Conservation (phyloP, 306 rosid species). For the Acacia confusa region DNA sequence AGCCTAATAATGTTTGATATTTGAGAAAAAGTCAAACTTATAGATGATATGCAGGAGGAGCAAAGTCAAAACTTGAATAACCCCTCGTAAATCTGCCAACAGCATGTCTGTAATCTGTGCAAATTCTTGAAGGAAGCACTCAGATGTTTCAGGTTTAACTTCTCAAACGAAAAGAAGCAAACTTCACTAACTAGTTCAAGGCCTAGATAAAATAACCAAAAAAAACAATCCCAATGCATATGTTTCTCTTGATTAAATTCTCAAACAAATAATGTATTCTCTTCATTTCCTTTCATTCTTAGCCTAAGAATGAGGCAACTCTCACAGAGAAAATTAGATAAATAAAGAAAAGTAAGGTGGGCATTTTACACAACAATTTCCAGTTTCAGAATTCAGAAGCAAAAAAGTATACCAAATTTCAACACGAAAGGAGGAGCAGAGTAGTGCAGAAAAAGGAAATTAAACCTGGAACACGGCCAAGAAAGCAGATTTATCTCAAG, state of each 20-base stretch:
- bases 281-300: background rate
- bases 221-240: background rate
- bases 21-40: background rate
- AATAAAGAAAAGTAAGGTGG: slow-evolving; percentile 4
- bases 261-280: background rate
- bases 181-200: background rate
- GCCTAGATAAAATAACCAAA: background rate
- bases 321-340: background rate
- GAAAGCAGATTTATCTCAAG: slow-evolving; percentile 18
- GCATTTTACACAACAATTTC: background rate
- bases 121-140: background rate
- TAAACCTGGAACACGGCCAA: slow-evolving; percentile 38
- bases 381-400: slow-evolving; percentile 11
- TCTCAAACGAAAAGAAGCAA: slow-evolving; percentile 1
- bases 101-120: background rate
- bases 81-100: background rate
- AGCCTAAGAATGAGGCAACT: slow-evolving; percentile 4
- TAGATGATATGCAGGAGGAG: background rate
- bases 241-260: background rate
- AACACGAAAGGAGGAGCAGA: background rate
- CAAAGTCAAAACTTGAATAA: background rate
- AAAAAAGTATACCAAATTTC: slow-evolving; percentile 13
- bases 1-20: background rate
- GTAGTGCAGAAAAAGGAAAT: background rate
- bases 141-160: background rate